Evolutionary conservation across 352 stramenopile genomes (phyloP).

Genomic region (Peronosclerospora sorghi): DNA sequence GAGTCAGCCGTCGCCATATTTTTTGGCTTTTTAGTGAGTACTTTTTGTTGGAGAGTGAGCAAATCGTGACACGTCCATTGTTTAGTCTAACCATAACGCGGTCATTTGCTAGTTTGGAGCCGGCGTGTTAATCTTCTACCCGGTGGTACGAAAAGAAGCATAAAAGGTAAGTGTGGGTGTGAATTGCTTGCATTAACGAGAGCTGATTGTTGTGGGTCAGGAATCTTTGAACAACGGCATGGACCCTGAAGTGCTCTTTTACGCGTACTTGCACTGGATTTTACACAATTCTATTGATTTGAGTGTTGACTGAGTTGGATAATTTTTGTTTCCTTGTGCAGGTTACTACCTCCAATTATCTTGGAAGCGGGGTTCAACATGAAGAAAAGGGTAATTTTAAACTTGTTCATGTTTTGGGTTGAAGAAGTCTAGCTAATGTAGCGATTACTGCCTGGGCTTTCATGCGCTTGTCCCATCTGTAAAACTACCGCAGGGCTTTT

Average conservation of each 20-base stretch:
- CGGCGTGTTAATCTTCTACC: conserved; percentile 67
- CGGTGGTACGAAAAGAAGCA: conserved; percentile 30
- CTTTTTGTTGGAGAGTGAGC: too few relatives aligned
- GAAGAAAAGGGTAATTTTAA: conserved; percentile 61
- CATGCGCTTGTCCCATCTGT: conserved; percentile 2
- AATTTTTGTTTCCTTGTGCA: conserved; percentile 4
- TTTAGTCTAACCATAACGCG: conserved; percentile 3
- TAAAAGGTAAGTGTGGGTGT: not conserved
- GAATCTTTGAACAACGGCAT: conserved; percentile 74
- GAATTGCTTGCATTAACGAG: not conserved
- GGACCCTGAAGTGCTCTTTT: conserved; percentile 78
- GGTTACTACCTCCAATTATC: conserved; percentile 71
- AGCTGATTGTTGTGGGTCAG: conserved; percentile 14
- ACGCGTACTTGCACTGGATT: conserved; percentile 29
- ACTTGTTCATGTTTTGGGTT: not conserved
- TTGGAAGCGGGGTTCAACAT: conserved; percentile 81
- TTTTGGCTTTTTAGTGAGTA: conserved; percentile 69
- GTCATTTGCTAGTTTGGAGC: conserved; percentile 43
- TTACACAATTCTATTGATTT: not conserved
- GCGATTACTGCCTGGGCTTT: not conserved
- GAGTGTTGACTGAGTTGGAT: not conserved
- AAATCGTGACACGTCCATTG: too few relatives aligned
- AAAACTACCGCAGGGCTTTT: conserved; percentile 51
- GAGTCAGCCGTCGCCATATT: conserved; percentile 77
- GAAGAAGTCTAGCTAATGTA: not conserved